Evolutionary conservation across 176 grass and related monocot species (phyloP).

Genomic region (Triticum monococcum): DNA sequence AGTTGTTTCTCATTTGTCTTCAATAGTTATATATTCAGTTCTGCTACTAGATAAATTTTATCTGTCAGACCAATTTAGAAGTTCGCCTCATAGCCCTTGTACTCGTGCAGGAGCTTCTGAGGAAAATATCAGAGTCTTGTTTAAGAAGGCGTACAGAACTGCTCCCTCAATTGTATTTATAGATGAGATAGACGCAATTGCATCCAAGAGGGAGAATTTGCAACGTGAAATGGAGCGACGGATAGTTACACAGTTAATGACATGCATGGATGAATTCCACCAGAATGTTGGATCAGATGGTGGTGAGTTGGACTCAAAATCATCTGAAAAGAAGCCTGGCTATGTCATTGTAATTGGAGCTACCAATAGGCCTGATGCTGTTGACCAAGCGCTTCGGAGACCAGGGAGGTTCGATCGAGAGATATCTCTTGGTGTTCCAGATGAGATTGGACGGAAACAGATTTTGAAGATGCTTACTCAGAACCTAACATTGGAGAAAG

Average conservation of each 20-base stretch:
- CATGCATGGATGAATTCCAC: conserved; percentile 95
- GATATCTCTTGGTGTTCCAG: conserved; percentile 81
- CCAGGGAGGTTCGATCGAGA: conserved; percentile 93
- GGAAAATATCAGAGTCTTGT: conserved; percentile 87
- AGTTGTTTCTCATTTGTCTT: neutral
- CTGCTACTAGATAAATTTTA: neutral
- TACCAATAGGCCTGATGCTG: conserved; percentile 93
- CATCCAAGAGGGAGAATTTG: conserved; percentile 92
- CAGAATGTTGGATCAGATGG: conserved; percentile 39
- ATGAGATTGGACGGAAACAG: conserved; percentile 79
- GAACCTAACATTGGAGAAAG: conserved; percentile 69
- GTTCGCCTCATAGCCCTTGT: neutral
- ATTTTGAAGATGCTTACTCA: conserved; percentile 73
- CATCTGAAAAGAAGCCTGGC: conserved; percentile 73
- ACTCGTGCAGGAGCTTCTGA: conserved; percentile 71
- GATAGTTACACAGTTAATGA: conserved; percentile 95
- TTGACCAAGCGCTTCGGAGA: conserved; percentile 88
- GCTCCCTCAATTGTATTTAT: conserved; percentile 97
- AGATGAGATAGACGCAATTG: conserved; percentile 96
- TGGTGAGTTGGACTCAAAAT: conserved; percentile 37
- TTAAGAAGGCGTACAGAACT: conserved; percentile 88
- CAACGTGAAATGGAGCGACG: conserved; percentile 89
- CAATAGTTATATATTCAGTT: neutral
- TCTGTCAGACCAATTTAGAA: neutral
- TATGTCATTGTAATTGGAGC: conserved; percentile 98